Base-by-base conservation (phyloP, 208 protist genomes). In the Strigomonas culicis region DNA sequence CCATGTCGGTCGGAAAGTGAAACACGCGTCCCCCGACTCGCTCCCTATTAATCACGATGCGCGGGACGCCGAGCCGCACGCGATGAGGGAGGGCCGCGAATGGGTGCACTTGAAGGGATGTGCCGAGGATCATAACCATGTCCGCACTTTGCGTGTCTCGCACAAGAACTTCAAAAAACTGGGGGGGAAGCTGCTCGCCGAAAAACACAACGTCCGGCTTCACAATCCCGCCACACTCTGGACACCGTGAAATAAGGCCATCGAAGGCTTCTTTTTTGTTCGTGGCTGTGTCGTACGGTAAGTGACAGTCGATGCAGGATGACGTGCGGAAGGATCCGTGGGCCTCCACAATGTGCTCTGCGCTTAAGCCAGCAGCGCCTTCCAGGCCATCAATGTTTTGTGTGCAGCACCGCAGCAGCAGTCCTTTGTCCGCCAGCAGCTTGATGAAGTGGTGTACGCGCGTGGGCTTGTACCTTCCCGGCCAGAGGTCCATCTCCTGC, bases 181-280 rank as follows among this genome's bases (percentile, higher is more conserved):
- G 49, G 15, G 86, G 67, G 1, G 97, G 97, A 13, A 99, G 79
- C 31, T 72, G 64, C 66, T 99, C 97, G 28, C 96, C 96, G 68
- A 98, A 99, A 52, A 99, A 98, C 17, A 98, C 93, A 36, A 99
- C 90, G 69, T 98, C 90, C 4, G 98, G 98, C 71, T 99, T 99
- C 4, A 98, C 77, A 19, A 98, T 64, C 1, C 84, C 83, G 8
- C 72, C 75, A 63, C 87, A 94, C 1, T 52, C 39, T 0, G 52
- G 39, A 70, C 90, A 96, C n/a, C 56, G 84, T 19, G 88, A 84
- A 21, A 94, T 63, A 19, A 70, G 36, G 2, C 80, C 80, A 10
- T 61, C 34, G 50, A 70, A 66, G 30, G 84, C 71, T 53, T 88
- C 78, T 0, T 51, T 8, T 0, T 62, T 41, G 43, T 79, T 79